These are phyloP conservation scores for Epichloe glyceriae DNA, from an alignment of 2,329 filamentous ascomycete species.

Conservation along the genomic window DNA sequence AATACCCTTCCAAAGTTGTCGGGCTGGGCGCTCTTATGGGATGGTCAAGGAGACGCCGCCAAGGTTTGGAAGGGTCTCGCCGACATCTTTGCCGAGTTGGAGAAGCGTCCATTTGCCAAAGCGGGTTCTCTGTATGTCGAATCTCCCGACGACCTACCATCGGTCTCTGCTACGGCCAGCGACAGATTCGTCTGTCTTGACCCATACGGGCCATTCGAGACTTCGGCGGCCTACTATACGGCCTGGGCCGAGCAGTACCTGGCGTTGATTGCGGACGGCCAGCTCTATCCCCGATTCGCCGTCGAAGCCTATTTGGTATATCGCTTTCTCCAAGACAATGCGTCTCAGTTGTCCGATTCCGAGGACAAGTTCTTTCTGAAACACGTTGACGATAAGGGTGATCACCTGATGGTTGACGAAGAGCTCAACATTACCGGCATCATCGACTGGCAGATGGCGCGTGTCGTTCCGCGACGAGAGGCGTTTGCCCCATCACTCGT, in stretches of 20 bases:
- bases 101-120: conserved; percentile 12
- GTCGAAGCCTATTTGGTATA: conserved; percentile 23
- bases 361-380: conserved; percentile 25
- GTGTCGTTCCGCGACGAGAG: conserved; percentile 10
- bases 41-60: background rate
- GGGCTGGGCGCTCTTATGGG: conserved; percentile 10
- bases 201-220: conserved; percentile 10
- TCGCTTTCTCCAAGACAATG: conserved; percentile 21
- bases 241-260: conserved; percentile 8
- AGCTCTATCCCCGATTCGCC: conserved; percentile 16
- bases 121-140: conserved; percentile 13
- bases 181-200: conserved; percentile 16
- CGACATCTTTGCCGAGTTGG: conserved; percentile 16
- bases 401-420: conserved; percentile 30
- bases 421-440: conserved; percentile 27
- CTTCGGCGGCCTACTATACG: conserved; percentile 11
- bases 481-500: conserved; percentile 9
- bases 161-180: conserved; percentile 9
- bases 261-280: conserved; percentile 17
- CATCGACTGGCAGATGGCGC: conserved; percentile 13
- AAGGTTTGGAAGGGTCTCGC: conserved; percentile 12
- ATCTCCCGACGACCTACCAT: conserved; percentile 7
- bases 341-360: background rate
- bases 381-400: conserved; percentile 33
- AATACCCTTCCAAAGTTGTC: conserved; percentile 5